Conservation (phyloP, 2,329 filamentous ascomycete species). For the Xylaria sp. region DNA sequence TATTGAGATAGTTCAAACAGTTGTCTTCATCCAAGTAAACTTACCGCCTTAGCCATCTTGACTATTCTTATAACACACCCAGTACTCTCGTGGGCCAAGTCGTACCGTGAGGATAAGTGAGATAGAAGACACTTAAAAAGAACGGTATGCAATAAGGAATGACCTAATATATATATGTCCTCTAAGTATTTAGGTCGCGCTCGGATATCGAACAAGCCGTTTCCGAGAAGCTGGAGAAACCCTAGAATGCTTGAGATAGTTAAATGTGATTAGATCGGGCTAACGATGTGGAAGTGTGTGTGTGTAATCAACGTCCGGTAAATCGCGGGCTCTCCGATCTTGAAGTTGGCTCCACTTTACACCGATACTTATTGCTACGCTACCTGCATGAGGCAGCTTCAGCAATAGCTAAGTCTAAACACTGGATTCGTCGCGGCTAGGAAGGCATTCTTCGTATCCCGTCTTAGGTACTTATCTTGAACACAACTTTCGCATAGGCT, state of each 20-base stretch:
- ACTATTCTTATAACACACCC: not conserved
- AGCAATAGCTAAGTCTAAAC: not conserved
- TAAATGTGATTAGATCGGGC: not conserved
- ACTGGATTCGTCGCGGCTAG: no score
- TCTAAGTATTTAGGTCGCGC: no score
- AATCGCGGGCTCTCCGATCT: conserved; percentile 14
- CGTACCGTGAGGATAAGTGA: not conserved
- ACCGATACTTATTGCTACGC: conserved; percentile 9
- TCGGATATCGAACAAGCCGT: no score
- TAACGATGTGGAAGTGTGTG: not conserved
- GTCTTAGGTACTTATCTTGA: not conserved
- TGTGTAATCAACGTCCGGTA: conserved; percentile 7
- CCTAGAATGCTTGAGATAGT: not conserved
- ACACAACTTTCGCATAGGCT: not conserved
- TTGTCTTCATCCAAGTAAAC: not conserved
- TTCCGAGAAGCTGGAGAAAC: not conserved
- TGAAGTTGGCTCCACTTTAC: conserved; percentile 26
- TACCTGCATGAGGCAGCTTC: not conserved
- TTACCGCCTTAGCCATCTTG: conserved; percentile 47
- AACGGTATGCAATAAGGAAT: not conserved
- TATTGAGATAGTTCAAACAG: not conserved
- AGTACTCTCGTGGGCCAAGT: not conserved
- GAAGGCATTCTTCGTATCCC: no score
- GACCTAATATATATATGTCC: not conserved
- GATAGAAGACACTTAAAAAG: no score